Conservation (phyloP, 139 green algal species). For the Deuterostichococcus epilithicus region DNA sequence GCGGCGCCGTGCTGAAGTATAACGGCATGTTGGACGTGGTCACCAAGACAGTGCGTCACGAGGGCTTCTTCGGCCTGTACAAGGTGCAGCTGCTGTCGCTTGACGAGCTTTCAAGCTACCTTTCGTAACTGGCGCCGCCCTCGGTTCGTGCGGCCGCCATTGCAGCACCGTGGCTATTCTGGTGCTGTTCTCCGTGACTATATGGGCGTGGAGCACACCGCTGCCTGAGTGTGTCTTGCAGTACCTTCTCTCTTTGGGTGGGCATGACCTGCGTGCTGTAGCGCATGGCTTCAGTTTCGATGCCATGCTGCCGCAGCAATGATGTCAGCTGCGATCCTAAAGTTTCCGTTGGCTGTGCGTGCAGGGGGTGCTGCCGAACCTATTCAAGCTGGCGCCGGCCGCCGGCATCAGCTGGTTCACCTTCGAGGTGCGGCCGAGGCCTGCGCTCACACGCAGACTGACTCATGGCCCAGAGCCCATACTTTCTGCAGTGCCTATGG, state of each 20-base stretch:
- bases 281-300: not conserved
- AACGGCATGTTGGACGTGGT: constrained; percentile 76
- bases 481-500: no score
- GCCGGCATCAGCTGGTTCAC: constrained; percentile 84
- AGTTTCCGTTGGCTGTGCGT: not conserved
- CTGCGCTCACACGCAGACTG: no score
- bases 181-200: no score
- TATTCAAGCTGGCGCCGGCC: constrained; percentile 84
- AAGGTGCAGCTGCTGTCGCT: constrained; percentile 44
- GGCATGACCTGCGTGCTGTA: no score
- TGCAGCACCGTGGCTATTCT: no score
- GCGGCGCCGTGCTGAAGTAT: constrained; percentile 63
- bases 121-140: no score
- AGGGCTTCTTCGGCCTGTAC: constrained; percentile 76
- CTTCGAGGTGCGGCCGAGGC: constrained; percentile 37
- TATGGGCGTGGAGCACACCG: no score
- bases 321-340: not conserved
- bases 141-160: no score
- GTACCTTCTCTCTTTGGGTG: no score
- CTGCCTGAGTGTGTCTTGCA: no score
- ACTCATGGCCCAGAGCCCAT: no score
- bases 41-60: constrained; percentile 52
- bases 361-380: constrained; percentile 77
- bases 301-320: constrained; percentile 1
- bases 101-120: no score